Evolutionary conservation across 1,139 yeast genomes (phyloP).

Genomic region (Suhomyces bokatorum): DNA sequence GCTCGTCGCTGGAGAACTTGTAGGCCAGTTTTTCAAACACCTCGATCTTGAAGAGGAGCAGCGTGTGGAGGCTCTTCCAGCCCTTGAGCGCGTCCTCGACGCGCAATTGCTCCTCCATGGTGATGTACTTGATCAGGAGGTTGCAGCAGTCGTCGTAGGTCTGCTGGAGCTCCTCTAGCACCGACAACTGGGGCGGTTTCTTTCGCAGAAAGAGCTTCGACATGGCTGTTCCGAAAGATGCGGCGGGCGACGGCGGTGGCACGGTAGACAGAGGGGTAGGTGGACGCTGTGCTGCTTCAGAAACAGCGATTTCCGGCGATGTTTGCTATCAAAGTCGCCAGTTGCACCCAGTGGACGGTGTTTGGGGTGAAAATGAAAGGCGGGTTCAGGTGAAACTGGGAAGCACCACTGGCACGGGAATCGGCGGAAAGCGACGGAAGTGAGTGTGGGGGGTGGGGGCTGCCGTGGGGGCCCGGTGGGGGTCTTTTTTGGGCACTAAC

Average conservation of each 20-base stretch:
- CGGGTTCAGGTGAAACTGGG: background rate
- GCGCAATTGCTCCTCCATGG: slow-evolving; percentile 56
- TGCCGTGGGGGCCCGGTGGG: background rate
- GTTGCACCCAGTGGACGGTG: slow-evolving; percentile 1
- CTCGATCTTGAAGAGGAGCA: slow-evolving; percentile 56
- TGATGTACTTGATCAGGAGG: slow-evolving; percentile 54
- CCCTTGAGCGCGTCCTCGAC: slow-evolving; percentile 62
- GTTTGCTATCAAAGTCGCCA: background rate
- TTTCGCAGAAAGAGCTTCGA: slow-evolving; percentile 53
- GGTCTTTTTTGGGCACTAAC: background rate
- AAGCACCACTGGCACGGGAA: background rate
- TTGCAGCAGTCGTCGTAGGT: slow-evolving; percentile 64
- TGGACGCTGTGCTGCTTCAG: background rate
- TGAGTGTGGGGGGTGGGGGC: background rate
- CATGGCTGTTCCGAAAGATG: slow-evolving; percentile 32
- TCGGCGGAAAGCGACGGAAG: slow-evolving; percentile 1
- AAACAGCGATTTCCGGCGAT: background rate
- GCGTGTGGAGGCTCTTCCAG: slow-evolving; percentile 69
- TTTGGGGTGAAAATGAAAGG: background rate
- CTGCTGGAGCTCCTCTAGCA: slow-evolving; percentile 58
- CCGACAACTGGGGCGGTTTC: slow-evolving; percentile 53
- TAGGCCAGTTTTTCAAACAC: slow-evolving; percentile 46
- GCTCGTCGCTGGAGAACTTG: slow-evolving; percentile 42
- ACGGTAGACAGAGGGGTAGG: background rate
- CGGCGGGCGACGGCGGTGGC: background rate